Percentiles rank a stretch among this genome's conserved stretches.
These are phyloP conservation scores for Eucalyptus lansdowneana DNA, from an alignment of 345 rosid species.

Conservation along the genomic window DNA sequence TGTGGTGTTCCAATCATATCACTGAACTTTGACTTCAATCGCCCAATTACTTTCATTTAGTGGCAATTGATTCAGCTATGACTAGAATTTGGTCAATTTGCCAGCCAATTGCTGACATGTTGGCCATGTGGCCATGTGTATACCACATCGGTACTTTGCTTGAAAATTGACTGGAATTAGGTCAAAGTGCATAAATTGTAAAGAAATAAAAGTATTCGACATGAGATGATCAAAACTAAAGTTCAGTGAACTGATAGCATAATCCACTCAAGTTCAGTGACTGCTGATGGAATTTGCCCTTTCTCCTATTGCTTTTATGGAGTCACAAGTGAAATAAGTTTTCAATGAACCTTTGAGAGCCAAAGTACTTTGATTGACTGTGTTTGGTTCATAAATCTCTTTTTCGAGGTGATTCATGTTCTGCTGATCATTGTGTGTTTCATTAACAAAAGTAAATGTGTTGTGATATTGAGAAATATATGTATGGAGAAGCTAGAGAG, in stretches of 20 bases:
- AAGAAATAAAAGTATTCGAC: not conserved
- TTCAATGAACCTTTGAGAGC: not conserved
- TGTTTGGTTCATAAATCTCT: not conserved
- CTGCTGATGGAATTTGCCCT: not conserved
- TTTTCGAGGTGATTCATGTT: not conserved
- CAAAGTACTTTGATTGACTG: not conserved
- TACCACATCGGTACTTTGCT: not conserved
- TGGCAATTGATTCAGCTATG: not conserved
- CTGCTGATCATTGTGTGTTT: not conserved
- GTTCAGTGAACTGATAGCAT: not conserved
- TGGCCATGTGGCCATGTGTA: not conserved
- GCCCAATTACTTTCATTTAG: not conserved
- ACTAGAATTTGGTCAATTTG: not conserved
- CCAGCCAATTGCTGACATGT: not conserved
- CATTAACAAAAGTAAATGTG: not conserved
- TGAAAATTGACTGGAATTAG: not conserved
- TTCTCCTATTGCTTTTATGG: not conserved
- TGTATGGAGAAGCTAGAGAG: not conserved
- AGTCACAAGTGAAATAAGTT: not conserved
- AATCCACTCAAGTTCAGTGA: not conserved
- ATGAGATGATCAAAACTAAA: not conserved
- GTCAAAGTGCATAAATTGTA: not conserved
- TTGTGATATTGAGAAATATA: not conserved
- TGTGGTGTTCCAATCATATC: not conserved
- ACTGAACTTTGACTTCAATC: not conserved